Conservation (phyloP, 2,329 filamentous ascomycete species). For the Fusarium longipes region DNA sequence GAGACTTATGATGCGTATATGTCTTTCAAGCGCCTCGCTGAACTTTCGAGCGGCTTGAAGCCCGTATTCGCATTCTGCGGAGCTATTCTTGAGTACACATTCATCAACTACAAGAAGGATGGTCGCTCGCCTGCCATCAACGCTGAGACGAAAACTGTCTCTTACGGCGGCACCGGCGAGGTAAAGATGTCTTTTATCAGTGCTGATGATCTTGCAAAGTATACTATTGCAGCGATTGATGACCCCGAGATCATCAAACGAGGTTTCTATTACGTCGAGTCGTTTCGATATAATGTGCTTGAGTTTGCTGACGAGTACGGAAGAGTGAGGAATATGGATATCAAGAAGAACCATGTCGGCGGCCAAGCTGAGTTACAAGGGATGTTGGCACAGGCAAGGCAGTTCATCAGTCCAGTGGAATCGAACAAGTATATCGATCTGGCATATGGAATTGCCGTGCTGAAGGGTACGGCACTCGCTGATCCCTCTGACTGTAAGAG, state of each 20-base stretch:
- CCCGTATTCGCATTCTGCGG: constrained; percentile 1
- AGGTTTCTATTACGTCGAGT: not conserved
- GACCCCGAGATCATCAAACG: not conserved
- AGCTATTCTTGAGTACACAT: not conserved
- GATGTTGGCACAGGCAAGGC: not conserved
- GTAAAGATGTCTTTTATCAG: constrained; percentile 9
- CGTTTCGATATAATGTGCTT: not conserved
- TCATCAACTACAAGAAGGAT: constrained; percentile 2
- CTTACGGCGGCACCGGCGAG: not conserved
- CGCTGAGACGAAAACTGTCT: not conserved
- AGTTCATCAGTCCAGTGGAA: not conserved
- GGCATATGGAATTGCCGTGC: not conserved
- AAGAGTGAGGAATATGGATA: not conserved
- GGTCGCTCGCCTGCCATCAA: not conserved
- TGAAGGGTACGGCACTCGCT: not conserved
- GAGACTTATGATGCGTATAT: constrained; percentile 17
- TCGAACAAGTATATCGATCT: constrained; percentile 9
- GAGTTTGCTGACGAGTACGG: constrained; percentile 3
- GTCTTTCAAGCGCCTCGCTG: constrained; percentile 14
- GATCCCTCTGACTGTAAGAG: not conserved
- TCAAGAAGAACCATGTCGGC: not conserved
- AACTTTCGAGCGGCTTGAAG: not conserved
- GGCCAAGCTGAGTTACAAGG: not conserved
- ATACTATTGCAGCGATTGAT: not conserved
- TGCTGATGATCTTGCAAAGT: constrained; percentile 3